These are phyloP conservation scores for Ceratobasidium sp. DNA, from an alignment of 1,284 basidiomycete genomes.

Conservation along the genomic window DNA sequence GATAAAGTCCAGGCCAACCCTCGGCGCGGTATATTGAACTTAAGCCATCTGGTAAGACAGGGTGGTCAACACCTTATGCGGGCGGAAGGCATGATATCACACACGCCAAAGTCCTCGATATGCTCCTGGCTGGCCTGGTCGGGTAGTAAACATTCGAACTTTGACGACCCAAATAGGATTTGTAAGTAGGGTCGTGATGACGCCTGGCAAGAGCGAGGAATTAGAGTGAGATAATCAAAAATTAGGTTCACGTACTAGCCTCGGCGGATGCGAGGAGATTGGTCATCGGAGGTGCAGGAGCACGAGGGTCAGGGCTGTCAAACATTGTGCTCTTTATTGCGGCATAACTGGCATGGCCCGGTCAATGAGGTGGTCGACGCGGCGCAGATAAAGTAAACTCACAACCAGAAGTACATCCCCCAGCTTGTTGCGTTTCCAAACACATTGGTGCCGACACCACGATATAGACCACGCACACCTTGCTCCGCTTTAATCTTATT, in stretches of 20 bases:
- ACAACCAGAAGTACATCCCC: constrained; percentile 99
- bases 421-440: constrained; percentile 97
- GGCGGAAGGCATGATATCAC: constrained; percentile 51
- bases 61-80: constrained; percentile 7
- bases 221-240: constrained; percentile 29
- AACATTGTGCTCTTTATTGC: constrained; percentile 81
- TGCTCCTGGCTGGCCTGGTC: constrained; percentile 68
- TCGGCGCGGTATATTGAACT: constrained; percentile 74
- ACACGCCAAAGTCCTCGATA: constrained; percentile 84
- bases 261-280: constrained; percentile 92
- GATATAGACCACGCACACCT: constrained; percentile 89
- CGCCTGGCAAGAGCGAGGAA: constrained; percentile 63
- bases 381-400: constrained; percentile 54
- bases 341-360: constrained; percentile 76
- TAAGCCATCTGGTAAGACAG: constrained; percentile 72
- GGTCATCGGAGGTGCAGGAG: constrained; percentile 73
- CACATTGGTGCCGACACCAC: constrained; percentile 91
- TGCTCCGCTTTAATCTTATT: constrained; percentile 77
- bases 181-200: constrained; percentile 92
- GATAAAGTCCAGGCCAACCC: constrained; percentile 84
- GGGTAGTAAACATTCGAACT: constrained; percentile 95
- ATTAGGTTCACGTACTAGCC: constrained; percentile 79
- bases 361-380: neutral
- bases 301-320: constrained; percentile 45
- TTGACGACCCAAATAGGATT: constrained; percentile 99